Evolutionary conservation across 176 grass and related monocot species (phyloP), one percentile per base, ranked within the genome.

Genomic region (Aegilops umbellulata): DNA sequence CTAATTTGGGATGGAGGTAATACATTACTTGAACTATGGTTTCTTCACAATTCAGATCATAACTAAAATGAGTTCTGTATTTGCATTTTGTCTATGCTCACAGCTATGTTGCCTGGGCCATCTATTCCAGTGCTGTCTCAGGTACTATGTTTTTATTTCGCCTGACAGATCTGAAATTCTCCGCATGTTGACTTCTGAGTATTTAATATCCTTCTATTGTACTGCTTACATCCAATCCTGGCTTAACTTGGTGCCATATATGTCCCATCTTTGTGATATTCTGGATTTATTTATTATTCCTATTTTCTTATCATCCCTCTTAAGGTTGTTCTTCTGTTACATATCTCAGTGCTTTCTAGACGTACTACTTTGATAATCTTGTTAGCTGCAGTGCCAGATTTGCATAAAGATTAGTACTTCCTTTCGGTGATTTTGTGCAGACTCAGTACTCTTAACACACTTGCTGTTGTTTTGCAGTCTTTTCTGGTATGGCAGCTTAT

Each of bases 401-500:
- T 62, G 41, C 29, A 72, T 72, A 42, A 32, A 62, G 7, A 1
- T 13, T 53, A 47, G 19, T 46, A 81, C 35, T 26, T 83, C 8
- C 9, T 20, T 82, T 74, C 7, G 7, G 11, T 87, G 44, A 42
- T 79, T 65, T 77, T 60, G 49, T 77, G 38, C 31, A 68, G 19
- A 35, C 39, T 46, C 2, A 34, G 38, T 65, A 65, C 23, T 77
- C 22, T 30, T 83, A 70, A 77, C 38, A 81, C 22, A 10, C 6
- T 63, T 88, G 49, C 34, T 44, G 46, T 89, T 47, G 44, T 89
- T 64, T 88, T 89, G 91, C 83, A 95, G 97, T 95, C 96, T 60
- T 98, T 98, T 89, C 77, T 95, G 83, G 92, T 95, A 51, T 98
- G 94, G 97, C 97, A 98, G 84, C 90, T 98, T 73, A 84, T 95